These are phyloP conservation scores for Erythrobasidium hasegawianum DNA, from an alignment of 1,284 basidiomycete genomes.

Conservation along the genomic window DNA sequence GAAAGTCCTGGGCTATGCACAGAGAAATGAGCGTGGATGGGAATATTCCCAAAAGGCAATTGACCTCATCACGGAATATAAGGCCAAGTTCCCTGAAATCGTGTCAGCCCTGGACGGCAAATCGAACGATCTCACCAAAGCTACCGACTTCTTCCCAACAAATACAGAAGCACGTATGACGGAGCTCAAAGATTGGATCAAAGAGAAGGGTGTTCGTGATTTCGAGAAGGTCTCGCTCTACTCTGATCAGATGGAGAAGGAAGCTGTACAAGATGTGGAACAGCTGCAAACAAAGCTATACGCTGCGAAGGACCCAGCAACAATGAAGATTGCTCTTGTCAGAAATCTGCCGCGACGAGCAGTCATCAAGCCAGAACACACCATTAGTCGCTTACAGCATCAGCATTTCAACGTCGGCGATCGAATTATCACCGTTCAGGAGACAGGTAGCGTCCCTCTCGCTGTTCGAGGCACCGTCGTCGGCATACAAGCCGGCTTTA, in stretches of 20 bases:
- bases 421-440: slow-evolving; percentile 90
- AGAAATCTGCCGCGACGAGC: slow-evolving; percentile 91
- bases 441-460: slow-evolving; percentile 84
- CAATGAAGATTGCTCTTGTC: slow-evolving; percentile 83
- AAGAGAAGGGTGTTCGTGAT: slow-evolving; percentile 76
- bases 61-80: slow-evolving; percentile 76
- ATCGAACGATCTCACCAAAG: slow-evolving; percentile 61
- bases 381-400: slow-evolving; percentile 80
- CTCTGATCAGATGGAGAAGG: slow-evolving; percentile 84
- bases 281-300: slow-evolving; percentile 65
- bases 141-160: slow-evolving; percentile 67
- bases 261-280: slow-evolving; percentile 74
- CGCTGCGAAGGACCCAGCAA: slow-evolving; percentile 57
- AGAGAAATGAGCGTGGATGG: slow-evolving; percentile 80
- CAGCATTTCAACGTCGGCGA: slow-evolving; percentile 92
- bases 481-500: slow-evolving; percentile 74
- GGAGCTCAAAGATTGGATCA: slow-evolving; percentile 81
- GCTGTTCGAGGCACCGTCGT: slow-evolving; percentile 90
- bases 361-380: slow-evolving; percentile 87
- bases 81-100: slow-evolving; percentile 76
- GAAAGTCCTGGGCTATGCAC: slow-evolving; percentile 91
- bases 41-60: slow-evolving; percentile 88
- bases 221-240: slow-evolving; percentile 89
- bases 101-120: slow-evolving; percentile 64
- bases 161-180: slow-evolving; percentile 66